Evolutionary conservation across 2,329 filamentous ascomycete species (phyloP).

Genomic region (Diplodia mutila): DNA sequence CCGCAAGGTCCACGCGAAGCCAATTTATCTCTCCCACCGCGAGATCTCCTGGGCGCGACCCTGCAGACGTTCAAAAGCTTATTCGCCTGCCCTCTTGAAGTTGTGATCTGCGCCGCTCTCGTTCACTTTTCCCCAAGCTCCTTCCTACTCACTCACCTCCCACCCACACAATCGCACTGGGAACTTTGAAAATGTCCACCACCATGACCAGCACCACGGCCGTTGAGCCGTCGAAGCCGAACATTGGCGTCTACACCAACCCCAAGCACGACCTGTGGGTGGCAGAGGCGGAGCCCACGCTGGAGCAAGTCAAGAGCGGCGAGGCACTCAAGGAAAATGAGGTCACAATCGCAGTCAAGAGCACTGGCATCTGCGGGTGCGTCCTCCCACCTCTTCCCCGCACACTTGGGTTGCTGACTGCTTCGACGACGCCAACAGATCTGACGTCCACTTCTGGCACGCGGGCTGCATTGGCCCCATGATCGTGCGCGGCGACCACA

Average conservation of each 20-base stretch:
- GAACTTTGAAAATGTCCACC: conserved; percentile 34
- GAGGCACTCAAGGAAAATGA: conserved; percentile 77
- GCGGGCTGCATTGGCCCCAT: conserved; percentile 93
- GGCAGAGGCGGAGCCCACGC: conserved; percentile 72
- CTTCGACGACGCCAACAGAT: conserved; percentile 55
- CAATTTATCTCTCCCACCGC: conserved; percentile 14
- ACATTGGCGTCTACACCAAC: conserved; percentile 97
- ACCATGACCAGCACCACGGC: conserved; percentile 39
- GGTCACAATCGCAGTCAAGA: conserved; percentile 86
- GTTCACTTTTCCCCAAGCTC: background rate
- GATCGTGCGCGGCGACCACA: conserved; percentile 86
- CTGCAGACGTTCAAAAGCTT: conserved; percentile 16
- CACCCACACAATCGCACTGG: background rate
- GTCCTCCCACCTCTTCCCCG: conserved; percentile 30
- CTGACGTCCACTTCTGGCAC: conserved; percentile 97
- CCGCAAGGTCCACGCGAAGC: background rate
- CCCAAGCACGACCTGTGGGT: conserved; percentile 91
- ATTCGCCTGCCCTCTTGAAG: conserved; percentile 5
- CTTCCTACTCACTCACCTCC: background rate
- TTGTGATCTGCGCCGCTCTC: background rate
- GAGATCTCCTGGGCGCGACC: background rate
- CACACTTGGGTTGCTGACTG: no score
- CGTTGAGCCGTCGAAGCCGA: conserved; percentile 68
- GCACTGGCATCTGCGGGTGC: conserved; percentile 94
- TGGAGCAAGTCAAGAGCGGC: conserved; percentile 72